Percentiles rank a stretch among this genome's conserved stretches.
phyloP scores from a whole-genome alignment of 2,329 filamentous ascomycete genomes.

The Thielaviopsis punctulata region DNA sequence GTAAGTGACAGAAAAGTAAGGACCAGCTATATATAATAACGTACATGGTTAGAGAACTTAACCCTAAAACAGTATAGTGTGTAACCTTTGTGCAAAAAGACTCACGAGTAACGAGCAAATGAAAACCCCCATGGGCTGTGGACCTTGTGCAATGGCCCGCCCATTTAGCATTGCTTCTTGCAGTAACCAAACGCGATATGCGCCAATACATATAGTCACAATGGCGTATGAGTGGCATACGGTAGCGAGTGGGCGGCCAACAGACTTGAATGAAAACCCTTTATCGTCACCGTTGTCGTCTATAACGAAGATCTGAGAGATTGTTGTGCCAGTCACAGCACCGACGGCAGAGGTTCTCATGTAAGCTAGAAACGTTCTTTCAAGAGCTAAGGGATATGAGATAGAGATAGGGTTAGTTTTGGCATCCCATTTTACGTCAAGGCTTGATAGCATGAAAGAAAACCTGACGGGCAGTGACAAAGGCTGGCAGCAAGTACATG shows the following conservation, averaged over 20 bases:
- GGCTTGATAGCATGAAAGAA: neutral
- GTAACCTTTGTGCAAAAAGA: neutral
- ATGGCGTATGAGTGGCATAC: conserved; percentile 26
- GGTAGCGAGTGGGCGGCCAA: conserved; percentile 41
- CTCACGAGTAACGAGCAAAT: neutral
- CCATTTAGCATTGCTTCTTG: conserved; percentile 18
- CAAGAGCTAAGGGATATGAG: conserved; percentile 37
- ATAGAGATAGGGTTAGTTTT: neutral
- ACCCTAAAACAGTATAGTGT: neutral
- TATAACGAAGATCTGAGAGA: conserved; percentile 50
- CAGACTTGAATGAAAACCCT: conserved; percentile 38
- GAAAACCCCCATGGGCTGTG: conserved; percentile 2
- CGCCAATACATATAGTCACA: conserved; percentile 19
- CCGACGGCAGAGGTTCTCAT: conserved; percentile 53
- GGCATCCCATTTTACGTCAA: neutral
- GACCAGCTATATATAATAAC: neutral
- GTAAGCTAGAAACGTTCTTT: conserved; percentile 59
- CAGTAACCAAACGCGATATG: conserved; percentile 18
- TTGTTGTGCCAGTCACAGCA: conserved; percentile 46
- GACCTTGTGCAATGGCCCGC: conserved; percentile 18
- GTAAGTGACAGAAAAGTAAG: neutral
- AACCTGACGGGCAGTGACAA: neutral
- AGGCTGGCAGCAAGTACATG: too few species aligned
- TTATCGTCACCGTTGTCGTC: conserved; percentile 18
- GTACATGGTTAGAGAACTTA: neutral